Conservation (phyloP, 2,329 filamentous ascomycete genomes). For the Tolypocladium amazonense region DNA sequence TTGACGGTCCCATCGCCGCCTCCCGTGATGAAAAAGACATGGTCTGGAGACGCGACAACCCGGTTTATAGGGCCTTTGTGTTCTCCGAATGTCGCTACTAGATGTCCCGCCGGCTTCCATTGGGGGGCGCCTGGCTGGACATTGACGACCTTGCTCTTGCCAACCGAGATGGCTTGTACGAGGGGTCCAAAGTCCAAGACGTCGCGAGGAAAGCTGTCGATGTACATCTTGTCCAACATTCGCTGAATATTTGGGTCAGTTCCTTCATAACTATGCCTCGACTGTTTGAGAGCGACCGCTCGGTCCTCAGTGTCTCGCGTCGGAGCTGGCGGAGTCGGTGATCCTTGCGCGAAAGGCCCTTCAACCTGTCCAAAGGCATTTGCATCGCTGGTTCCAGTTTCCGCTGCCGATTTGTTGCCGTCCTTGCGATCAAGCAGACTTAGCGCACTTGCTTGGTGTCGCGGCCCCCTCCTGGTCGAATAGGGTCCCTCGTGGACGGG, state of each 20-base stretch:
- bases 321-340: conserved; percentile 10
- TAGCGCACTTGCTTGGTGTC: conserved; percentile 48
- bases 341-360: conserved; percentile 36
- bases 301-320: conserved; percentile 15
- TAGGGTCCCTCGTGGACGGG: conserved; percentile 30
- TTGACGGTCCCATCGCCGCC: conserved; percentile 87
- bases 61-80: conserved; percentile 76
- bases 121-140: conserved; percentile 30
- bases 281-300: conserved; percentile 31
- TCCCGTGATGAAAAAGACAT: conserved; percentile 87
- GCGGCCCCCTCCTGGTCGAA: conserved; percentile 34
- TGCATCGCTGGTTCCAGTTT: conserved; percentile 47
- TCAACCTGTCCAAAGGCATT: conserved; percentile 52
- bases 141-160: conserved; percentile 41
- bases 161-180: conserved; percentile 56
- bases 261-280: conserved; percentile 74
- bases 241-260: conserved; percentile 59
- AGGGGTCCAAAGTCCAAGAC: conserved; percentile 67
- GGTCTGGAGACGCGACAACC: conserved; percentile 75
- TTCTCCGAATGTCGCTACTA: conserved; percentile 83
- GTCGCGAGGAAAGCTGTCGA: conserved; percentile 57
- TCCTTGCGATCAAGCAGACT: conserved; percentile 49
- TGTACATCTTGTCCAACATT: conserved; percentile 77
- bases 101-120: conserved; percentile 75
- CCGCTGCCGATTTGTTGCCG: conserved; percentile 45